Conservation (phyloP, 2,329 filamentous ascomycete species). For the Ascochyta koolunga region DNA sequence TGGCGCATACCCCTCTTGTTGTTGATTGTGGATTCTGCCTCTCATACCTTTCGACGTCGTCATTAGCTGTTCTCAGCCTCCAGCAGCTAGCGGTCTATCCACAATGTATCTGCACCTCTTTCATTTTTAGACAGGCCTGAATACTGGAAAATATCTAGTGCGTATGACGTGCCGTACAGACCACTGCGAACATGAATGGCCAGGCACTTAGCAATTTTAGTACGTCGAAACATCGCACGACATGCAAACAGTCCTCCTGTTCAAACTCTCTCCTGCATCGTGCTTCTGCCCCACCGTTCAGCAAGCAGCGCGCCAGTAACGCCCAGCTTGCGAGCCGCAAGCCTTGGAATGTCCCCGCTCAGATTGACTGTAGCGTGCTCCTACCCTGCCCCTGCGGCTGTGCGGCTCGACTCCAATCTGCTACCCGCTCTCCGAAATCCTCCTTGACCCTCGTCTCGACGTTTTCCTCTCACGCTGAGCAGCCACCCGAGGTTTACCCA, state of each 20-base stretch:
- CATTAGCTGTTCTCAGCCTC: conserved; percentile 19
- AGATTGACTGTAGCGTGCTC: conserved; percentile 4
- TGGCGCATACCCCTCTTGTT: conserved; percentile 18
- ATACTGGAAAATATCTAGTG: neutral
- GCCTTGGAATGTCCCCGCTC: neutral
- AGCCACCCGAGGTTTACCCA: neutral
- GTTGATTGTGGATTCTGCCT: conserved; percentile 11
- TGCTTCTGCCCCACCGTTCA: conserved; percentile 17
- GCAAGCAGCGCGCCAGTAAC: conserved; percentile 1
- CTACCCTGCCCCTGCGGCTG: neutral
- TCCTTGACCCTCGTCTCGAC: neutral
- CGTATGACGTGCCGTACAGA: neutral
- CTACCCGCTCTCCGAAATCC: neutral
- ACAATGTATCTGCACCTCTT: conserved; percentile 15
- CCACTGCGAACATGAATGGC: too few species aligned
- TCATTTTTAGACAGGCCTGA: conserved; percentile 18
- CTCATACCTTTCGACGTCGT: conserved; percentile 15
- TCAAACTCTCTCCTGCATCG: conserved; percentile 20
- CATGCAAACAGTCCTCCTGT: conserved; percentile 14
- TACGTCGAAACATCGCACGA: conserved; percentile 11
- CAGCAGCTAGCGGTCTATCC: conserved; percentile 12
- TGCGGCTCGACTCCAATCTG: neutral
- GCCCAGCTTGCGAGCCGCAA: neutral
- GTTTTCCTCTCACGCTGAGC: neutral
- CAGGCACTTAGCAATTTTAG: conserved; percentile 13